These are phyloP conservation scores for Neurospora sp. DNA, from an alignment of 495 filamentous ascomycete species.

Conservation along the genomic window DNA sequence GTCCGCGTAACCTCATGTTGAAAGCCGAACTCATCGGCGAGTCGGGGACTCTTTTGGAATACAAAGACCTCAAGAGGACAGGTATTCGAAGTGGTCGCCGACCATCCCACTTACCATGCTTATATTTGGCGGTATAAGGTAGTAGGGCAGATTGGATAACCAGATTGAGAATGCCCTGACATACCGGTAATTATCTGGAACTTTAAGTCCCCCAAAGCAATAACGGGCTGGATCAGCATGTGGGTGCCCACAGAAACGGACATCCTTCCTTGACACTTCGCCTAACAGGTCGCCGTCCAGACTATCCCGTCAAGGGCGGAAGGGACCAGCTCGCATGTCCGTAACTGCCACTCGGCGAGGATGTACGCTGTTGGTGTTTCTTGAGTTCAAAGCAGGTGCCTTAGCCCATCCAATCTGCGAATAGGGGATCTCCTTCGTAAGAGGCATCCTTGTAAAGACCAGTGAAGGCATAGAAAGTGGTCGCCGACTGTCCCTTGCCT, in stretches of 20 bases:
- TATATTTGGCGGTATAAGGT: not conserved
- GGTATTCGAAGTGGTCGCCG: not conserved
- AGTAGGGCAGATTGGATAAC: not conserved
- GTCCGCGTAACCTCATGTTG: not conserved
- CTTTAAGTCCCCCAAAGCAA: no score
- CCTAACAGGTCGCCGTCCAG: not conserved
- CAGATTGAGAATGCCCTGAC: not conserved
- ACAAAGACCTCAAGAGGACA: not conserved
- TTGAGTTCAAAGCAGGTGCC: not conserved
- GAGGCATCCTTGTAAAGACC: not conserved
- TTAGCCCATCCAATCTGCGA: not conserved
- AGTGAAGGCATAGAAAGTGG: not conserved
- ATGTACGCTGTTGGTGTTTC: not conserved
- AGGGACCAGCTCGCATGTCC: not conserved
- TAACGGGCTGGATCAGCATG: not conserved
- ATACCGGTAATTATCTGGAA: not conserved
- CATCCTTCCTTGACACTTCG: not conserved
- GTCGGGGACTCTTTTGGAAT: not conserved
- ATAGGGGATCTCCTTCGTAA: not conserved
- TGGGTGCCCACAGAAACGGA: not conserved
- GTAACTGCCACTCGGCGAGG: not conserved
- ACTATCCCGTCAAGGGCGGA: not conserved
- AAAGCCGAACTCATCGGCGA: not conserved
- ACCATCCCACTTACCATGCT: not conserved
- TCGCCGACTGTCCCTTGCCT: not conserved